These are phyloP conservation scores for Aspergillus transmontanensis DNA, from an alignment of 2,329 filamentous ascomycete genomes.

Conservation along the genomic window DNA sequence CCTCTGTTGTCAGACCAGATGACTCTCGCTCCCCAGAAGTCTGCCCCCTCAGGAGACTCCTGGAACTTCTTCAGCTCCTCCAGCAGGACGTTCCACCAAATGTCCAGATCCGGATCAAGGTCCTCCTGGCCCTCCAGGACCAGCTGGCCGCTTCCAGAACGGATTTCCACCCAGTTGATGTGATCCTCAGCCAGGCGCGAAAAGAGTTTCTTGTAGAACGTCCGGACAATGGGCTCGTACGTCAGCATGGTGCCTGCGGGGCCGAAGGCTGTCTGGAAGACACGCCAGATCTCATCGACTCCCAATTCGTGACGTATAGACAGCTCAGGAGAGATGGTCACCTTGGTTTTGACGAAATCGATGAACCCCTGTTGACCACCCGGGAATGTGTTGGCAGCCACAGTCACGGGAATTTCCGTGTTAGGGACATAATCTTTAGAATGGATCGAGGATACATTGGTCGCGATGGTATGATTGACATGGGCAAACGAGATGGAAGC, in stretches of 20 bases:
- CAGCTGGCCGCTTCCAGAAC: slow-evolving; percentile 70
- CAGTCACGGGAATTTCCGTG: slow-evolving; percentile 58
- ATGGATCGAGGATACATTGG: slow-evolving; percentile 61
- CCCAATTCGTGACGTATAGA: slow-evolving; percentile 80
- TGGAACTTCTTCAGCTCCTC: slow-evolving; percentile 79
- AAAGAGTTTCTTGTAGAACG: slow-evolving; percentile 71
- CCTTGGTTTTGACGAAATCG: slow-evolving; percentile 71
- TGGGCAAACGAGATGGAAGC: slow-evolving; percentile 65
- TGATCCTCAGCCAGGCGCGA: slow-evolving; percentile 72
- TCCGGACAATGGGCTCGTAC: slow-evolving; percentile 83
- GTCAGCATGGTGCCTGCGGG: slow-evolving; percentile 72
- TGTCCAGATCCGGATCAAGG: slow-evolving; percentile 66
- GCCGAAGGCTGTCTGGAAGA: slow-evolving; percentile 74
- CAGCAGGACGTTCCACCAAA: slow-evolving; percentile 67
- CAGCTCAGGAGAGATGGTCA: slow-evolving; percentile 70
- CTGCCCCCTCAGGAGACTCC: slow-evolving; percentile 64
- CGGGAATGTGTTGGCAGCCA: slow-evolving; percentile 72
- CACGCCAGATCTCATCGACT: slow-evolving; percentile 78
- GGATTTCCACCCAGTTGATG: slow-evolving; percentile 78
- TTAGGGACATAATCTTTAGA: slow-evolving; percentile 59
- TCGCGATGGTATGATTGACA: slow-evolving; percentile 47
- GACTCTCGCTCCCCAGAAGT: slow-evolving; percentile 79
- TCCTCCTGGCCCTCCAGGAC: slow-evolving; percentile 63
- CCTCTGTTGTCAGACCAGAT: slow-evolving; percentile 78
- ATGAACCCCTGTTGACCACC: slow-evolving; percentile 71